Percentiles rank a stretch among this genome's conserved stretches.
These are phyloP conservation scores for Alternaria sp. DNA, from an alignment of 2,329 filamentous ascomycete species.

Conservation along the genomic window DNA sequence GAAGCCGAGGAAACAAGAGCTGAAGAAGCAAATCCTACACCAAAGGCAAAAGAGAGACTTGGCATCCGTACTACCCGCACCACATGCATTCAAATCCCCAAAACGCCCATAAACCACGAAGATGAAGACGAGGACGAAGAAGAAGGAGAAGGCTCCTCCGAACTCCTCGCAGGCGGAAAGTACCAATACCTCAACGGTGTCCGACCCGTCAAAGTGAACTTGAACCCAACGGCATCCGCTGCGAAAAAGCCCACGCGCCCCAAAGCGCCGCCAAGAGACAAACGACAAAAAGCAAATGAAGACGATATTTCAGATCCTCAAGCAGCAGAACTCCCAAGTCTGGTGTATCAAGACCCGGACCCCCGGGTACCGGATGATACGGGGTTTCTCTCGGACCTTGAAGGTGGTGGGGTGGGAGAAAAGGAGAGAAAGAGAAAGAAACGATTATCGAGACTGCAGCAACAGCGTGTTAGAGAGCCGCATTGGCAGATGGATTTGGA, in stretches of 20 bases:
- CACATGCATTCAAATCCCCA: constrained; percentile 3
- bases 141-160: constrained; percentile 13
- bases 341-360: constrained; percentile 8
- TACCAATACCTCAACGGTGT: constrained; percentile 17
- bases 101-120: constrained; percentile 7
- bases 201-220: constrained; percentile 10
- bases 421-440: constrained; percentile 10
- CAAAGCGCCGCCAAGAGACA: constrained; percentile 1
- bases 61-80: neutral
- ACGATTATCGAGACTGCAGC: constrained; percentile 9
- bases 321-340: neutral
- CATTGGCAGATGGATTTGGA: constrained; percentile 14
- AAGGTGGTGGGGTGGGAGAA: neutral
- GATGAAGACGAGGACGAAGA: constrained; percentile 11
- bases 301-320: neutral
- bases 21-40: neutral
- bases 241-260: neutral
- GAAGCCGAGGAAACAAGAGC: constrained; percentile 8
- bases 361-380: constrained; percentile 14
- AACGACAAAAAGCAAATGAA: constrained; percentile 10
- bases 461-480: constrained; percentile 4
- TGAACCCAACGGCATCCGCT: constrained; percentile 12
- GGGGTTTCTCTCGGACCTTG: constrained; percentile 16
- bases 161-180: constrained; percentile 13
- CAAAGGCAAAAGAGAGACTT: neutral